Evolutionary conservation across 768 basidiomycete genomes (phyloP).

Genomic region (Boletus reticulatus): DNA sequence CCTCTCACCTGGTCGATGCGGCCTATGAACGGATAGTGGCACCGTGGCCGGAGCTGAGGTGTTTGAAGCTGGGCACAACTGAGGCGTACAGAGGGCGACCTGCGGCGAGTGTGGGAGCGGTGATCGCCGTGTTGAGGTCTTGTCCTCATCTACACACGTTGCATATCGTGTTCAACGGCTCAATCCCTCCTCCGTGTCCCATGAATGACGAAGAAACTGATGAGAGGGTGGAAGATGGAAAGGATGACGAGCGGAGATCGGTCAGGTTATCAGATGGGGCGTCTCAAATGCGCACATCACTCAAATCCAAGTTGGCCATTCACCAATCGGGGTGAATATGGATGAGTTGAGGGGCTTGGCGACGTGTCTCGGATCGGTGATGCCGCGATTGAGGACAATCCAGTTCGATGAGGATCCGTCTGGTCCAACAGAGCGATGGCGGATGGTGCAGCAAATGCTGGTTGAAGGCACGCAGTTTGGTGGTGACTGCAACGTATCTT

Average conservation of each 20-base stretch:
- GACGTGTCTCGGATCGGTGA: constrained; percentile 9
- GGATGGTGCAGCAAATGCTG: too few relatives aligned
- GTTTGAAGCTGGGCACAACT: constrained; percentile 6
- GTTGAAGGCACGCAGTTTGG: too few relatives aligned
- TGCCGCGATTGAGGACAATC: constrained; percentile 8
- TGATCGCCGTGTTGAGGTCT: constrained; percentile 9
- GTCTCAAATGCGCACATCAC: constrained; percentile 7
- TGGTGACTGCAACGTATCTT: neutral
- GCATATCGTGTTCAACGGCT: constrained; percentile 16
- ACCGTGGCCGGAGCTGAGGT: constrained; percentile 9
- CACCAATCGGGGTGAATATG: constrained; percentile 1
- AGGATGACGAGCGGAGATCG: neutral
- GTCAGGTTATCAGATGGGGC: neutral
- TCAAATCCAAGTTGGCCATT: constrained; percentile 14
- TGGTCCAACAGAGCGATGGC: too few relatives aligned
- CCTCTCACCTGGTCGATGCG: constrained; percentile 8
- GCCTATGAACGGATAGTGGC: constrained; percentile 6
- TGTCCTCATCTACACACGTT: constrained; percentile 13
- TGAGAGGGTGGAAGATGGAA: neutral
- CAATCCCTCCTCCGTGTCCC: constrained; percentile 1
- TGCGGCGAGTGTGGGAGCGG: constrained; percentile 8
- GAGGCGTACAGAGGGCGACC: neutral
- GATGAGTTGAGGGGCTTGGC: neutral
- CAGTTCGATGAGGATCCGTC: too few relatives aligned
- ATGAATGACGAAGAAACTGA: too few relatives aligned